Conservation (phyloP, 345 rosid species). For the Passiflora organensis region DNA sequence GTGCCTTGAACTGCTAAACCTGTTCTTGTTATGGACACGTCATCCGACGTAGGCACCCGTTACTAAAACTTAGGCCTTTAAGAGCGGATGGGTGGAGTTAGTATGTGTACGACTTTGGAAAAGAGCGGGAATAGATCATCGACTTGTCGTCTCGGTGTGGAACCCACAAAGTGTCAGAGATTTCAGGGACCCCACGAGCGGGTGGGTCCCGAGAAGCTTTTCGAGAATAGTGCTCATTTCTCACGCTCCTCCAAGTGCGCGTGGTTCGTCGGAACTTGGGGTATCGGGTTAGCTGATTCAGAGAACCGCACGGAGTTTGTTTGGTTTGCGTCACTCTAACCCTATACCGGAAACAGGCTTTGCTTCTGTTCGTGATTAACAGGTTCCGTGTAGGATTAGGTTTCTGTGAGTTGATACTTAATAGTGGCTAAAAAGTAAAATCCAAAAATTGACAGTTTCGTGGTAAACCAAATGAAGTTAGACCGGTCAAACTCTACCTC, state of each 20-base stretch:
- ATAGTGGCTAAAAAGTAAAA: too few relatives aligned
- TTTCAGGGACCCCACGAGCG: slow-evolving; percentile 14
- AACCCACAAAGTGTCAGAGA: background rate
- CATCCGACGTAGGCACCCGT: too few relatives aligned
- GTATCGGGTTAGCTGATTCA: background rate
- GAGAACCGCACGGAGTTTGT: background rate
- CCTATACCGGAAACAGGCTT: too few relatives aligned
- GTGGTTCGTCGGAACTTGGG: slow-evolving; percentile 2
- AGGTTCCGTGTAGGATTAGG: too few relatives aligned
- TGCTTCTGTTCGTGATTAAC: too few relatives aligned
- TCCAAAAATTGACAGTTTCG: too few relatives aligned
- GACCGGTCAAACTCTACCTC: too few relatives aligned
- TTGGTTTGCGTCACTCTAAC: too few relatives aligned
- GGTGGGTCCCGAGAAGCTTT: background rate
- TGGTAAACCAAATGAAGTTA: too few relatives aligned
- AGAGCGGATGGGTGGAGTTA: too few relatives aligned
- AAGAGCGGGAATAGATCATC: slow-evolving; percentile 13
- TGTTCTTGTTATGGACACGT: slow-evolving; percentile 2
- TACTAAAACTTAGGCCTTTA: too few relatives aligned
- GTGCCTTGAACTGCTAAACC: slow-evolving; percentile 3
- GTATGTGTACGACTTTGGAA: slow-evolving; percentile 6
- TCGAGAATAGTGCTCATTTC: background rate
- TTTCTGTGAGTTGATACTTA: too few relatives aligned
- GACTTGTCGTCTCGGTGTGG: slow-evolving; percentile 21
- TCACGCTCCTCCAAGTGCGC: slow-evolving; percentile 13